Percentiles rank a stretch among this genome's conserved stretches.
These are phyloP conservation scores for Orbilia blumenaviensis DNA, from an alignment of 2,329 filamentous ascomycete species.

Conservation along the genomic window DNA sequence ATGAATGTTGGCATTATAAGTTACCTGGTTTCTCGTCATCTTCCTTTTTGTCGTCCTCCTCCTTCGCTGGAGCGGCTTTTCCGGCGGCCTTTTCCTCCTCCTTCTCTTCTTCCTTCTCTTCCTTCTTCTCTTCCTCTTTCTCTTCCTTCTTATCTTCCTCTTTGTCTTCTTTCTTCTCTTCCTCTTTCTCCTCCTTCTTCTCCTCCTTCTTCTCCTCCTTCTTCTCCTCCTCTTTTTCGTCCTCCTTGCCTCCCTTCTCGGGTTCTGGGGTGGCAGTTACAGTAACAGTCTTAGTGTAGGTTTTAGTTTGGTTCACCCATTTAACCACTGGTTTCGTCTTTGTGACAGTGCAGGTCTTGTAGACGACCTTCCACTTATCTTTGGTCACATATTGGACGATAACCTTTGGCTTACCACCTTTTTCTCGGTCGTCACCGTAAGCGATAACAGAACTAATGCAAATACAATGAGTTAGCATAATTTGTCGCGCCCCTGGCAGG, in stretches of 20 bases:
- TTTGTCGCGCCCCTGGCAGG: not conserved
- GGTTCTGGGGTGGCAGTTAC: not conserved
- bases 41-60: not conserved
- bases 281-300: not conserved
- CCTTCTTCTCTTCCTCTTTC: not conserved
- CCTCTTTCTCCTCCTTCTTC: not conserved
- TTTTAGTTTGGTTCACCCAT: too few relatives aligned
- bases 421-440: not conserved
- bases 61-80: not conserved
- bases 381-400: not conserved
- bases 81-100: not conserved
- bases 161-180: not conserved
- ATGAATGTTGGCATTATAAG: too few relatives aligned
- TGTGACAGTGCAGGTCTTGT: conserved; percentile 10
- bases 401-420: not conserved
- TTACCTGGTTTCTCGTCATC: not conserved
- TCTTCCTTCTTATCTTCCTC: not conserved
- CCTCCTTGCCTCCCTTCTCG: not conserved
- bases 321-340: not conserved
- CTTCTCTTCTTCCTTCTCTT: not conserved
- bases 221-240: not conserved
- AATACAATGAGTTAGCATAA: not conserved
- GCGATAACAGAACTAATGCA: not conserved
- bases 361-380: not conserved
- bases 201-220: not conserved